Base-by-base conservation (phyloP, 331 rosid genomes). In the Malus hybrid region DNA sequence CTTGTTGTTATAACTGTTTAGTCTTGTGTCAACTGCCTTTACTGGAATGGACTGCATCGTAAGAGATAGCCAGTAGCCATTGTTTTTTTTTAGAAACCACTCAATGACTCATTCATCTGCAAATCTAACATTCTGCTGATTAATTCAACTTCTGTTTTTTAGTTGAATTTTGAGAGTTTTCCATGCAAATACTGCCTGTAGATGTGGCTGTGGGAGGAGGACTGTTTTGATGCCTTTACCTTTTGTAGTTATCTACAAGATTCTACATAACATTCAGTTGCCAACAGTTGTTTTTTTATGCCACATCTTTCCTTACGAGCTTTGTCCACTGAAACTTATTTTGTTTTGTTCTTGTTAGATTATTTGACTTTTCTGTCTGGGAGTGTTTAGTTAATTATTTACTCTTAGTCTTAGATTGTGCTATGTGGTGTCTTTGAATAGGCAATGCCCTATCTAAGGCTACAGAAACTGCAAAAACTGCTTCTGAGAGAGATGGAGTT, bases 401-500 rank as follows among this genome's bases (percentile, higher is more conserved):
- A 36, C 69, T 69, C 74, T 65, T 61, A 70, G 67, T 69, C 74
- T 65, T 61, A 70, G 67, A 27, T 46, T 50, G 50, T 69, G 65
- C 73, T 68, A n/a, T 85, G 75, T 86, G 80, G 67, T 84, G 56
- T 73, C 69, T 76, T 79, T 84, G 67, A 78, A 70, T 87, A 94
- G 97, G 88, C 65, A 68, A 77, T 84, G 75, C 81, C 71, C 83
- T 87, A n/a, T 73, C 87, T 72, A 86, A 73, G 76, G 57, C 71
- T 31, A 83, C 79, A 63, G 86, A 84, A 60, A 67, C 83, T 65
- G 85, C 87, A 78, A 88, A 59, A 80, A 88, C 82, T 74, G 32
- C 83, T 82, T 71, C 93, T 55, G 81, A 83, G 65, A 75, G 1
- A 65, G 28, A 73, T 29, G 79, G 62, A 9, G 77, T 78, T 29